These are phyloP conservation scores for Pezicula rhizophila DNA, from an alignment of 2,329 filamentous ascomycete genomes.

Conservation along the genomic window DNA sequence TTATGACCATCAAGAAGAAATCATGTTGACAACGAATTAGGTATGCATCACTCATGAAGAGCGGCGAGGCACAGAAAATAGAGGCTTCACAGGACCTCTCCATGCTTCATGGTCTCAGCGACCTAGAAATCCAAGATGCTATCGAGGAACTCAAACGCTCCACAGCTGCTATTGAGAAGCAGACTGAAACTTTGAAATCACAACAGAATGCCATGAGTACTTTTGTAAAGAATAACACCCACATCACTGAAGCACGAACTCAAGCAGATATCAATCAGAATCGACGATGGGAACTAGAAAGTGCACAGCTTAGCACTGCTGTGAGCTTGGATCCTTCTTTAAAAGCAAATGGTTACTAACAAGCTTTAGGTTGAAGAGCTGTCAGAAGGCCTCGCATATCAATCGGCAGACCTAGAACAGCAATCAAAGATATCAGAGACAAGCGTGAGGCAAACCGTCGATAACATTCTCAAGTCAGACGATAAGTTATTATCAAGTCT, in stretches of 20 bases:
- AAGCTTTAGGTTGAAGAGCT: constrained; percentile 40
- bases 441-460: constrained; percentile 42
- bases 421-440: constrained; percentile 40
- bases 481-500: constrained; percentile 60
- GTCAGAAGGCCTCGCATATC: constrained; percentile 39
- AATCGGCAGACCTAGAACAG: constrained; percentile 43
- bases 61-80: constrained; percentile 41
- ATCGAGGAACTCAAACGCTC: constrained; percentile 59
- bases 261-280: constrained; percentile 29
- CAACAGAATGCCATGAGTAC: constrained; percentile 57
- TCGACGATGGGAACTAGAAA: constrained; percentile 33
- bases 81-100: constrained; percentile 40
- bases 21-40: constrained; percentile 27
- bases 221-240: constrained; percentile 39
- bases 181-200: constrained; percentile 53
- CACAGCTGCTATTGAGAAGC: constrained; percentile 57
- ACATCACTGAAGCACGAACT: constrained; percentile 28
- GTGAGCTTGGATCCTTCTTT: constrained; percentile 26
- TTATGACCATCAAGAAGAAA: not conserved
- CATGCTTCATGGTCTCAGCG: constrained; percentile 44
- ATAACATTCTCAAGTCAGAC: constrained; percentile 50
- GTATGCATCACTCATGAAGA: constrained; percentile 42
- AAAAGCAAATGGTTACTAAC: constrained; percentile 2
- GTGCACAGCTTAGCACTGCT: constrained; percentile 35
- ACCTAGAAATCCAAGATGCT: constrained; percentile 54